Evolutionary conservation across 164 flowering plant genomes (phyloP).

Genomic region (Saururus chinensis): DNA sequence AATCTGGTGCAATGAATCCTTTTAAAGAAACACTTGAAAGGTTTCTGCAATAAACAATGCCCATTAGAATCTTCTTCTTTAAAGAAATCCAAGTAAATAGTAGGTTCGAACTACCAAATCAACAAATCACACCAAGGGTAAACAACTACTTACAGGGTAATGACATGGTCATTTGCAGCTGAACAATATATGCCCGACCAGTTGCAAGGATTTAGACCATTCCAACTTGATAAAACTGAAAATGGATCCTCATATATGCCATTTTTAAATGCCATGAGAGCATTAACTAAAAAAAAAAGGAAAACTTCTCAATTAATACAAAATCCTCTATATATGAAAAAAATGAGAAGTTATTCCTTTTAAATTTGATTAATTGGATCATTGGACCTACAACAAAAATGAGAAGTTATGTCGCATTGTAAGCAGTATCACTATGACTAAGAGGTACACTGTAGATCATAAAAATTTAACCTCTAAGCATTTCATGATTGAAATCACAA

Average conservation of each 20-base stretch:
- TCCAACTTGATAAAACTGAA: constrained; percentile 59
- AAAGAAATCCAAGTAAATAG: neutral
- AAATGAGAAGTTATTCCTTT: no score
- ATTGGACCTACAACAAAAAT: no score
- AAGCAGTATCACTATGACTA: no score
- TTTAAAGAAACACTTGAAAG: constrained; percentile 43
- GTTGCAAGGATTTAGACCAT: constrained; percentile 51
- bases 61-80: constrained; percentile 1
- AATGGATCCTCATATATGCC: constrained; percentile 70
- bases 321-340: neutral
- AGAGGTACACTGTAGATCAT: neutral
- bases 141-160: constrained; percentile 45
- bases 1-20: constrained; percentile 74
- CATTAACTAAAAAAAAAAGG: constrained; percentile 32
- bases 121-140: neutral
- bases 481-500: neutral
- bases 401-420: no score
- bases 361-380: no score
- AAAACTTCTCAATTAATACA: neutral
- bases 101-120: neutral
- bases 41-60: constrained; percentile 44
- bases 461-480: neutral
- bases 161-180: constrained; percentile 33
- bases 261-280: constrained; percentile 53
- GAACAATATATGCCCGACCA: constrained; percentile 71